Percentiles rank a stretch among this genome's conserved stretches.
These are phyloP conservation scores for Przewalskia tangutica DNA, from an alignment of 257 asterid species.

Conservation along the genomic window DNA sequence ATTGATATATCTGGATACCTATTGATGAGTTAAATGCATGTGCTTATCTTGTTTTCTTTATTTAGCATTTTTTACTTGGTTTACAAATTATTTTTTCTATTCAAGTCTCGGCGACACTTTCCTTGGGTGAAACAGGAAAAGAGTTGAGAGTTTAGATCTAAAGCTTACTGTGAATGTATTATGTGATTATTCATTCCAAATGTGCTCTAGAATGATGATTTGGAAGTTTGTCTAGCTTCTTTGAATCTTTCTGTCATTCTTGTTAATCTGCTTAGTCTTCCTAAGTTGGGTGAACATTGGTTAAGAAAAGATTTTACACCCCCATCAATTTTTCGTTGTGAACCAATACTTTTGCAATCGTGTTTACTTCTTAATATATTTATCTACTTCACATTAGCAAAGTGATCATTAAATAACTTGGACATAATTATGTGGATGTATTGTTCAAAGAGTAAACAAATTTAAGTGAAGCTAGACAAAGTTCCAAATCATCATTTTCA, in stretches of 20 bases:
- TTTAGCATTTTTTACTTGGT: background rate
- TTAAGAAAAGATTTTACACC: background rate
- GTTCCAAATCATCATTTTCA: background rate
- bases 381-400: background rate
- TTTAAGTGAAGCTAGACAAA: background rate
- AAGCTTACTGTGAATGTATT: background rate
- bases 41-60: background rate
- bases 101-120: background rate
- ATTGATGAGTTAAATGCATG: background rate
- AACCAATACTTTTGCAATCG: background rate
- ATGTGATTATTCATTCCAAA: background rate
- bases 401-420: background rate
- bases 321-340: background rate
- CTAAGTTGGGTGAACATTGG: background rate
- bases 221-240: background rate
- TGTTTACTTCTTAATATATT: background rate
- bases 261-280: background rate
- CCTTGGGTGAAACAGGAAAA: background rate
- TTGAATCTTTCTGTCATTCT: background rate
- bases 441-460: too few relatives aligned
- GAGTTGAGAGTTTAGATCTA: background rate
- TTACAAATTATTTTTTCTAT: background rate
- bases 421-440: background rate
- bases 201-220: background rate
- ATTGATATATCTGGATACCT: background rate